Base-by-base conservation (phyloP, 352 stramenopile species). In the Globisporangium carolinianum region DNA sequence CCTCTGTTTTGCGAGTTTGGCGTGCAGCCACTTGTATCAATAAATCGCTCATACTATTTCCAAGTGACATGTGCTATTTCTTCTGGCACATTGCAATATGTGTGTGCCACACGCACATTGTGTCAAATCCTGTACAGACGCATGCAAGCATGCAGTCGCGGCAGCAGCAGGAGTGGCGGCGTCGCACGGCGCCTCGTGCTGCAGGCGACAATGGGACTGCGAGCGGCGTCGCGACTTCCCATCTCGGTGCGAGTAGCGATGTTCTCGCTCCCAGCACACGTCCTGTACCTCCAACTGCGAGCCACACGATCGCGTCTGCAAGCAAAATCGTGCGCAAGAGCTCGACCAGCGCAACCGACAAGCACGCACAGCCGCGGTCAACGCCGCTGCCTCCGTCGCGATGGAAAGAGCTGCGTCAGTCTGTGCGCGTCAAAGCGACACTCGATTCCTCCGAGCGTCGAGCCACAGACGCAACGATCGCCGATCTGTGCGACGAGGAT, bases 401-500 rank as follows among this genome's bases (percentile, higher is more conserved):
- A 51, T 91, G 83, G 83, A 84, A 76, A 42, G 73, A 87, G 45
- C 69, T 91, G 65, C 73, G 83, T 2, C 75, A 89, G 51, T 81
- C 73, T 4, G 69, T 91, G 50, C 73, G 69, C 57, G 65, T 83
- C 51, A 75, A 81, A 59, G 73, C 77, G 1, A 82, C 74, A 7
- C 47, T 85, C 18, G 75, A 83, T 36, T 73, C 71, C 0, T 49
- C 54, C 10, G 55, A 71, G 5, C 62, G 61, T 0, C 55, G 55
- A 10, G 0, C 41, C 0, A 51, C 41, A 0, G 63, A 74, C 36
- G 77, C 81, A 3, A 72, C 59, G 18, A 91, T 93, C 57, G 71
- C 79, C 6, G 77, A 93, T 61, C 48, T 93, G 32, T 89, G 83
- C 47, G 75, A 73, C 11, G 68, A 89, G 58, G 83, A 93, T 65